Base-by-base conservation (phyloP, 768 basidiomycete genomes). In the Calocera viscosa region DNA sequence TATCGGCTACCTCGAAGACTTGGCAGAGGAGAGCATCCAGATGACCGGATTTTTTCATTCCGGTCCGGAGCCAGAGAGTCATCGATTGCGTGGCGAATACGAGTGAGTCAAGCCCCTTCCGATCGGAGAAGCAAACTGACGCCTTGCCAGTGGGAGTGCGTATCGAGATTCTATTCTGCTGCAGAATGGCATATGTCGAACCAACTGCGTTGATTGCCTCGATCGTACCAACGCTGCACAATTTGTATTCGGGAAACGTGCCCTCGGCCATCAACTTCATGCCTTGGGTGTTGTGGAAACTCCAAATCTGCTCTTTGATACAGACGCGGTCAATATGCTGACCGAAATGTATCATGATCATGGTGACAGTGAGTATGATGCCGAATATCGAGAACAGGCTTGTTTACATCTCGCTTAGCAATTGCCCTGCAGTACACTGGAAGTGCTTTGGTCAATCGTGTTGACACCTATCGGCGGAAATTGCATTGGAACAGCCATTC, bases 281-380 rank as follows among this genome's bases (percentile, higher is more conserved):
- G 94, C 94, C 0, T 84, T 99, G 2, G 96, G 96, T 0, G 82
- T 98, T 17, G 86, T 96, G 8, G 85, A 88, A 22, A 86, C 80
- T 67, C 94, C 95, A 0, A 86, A 92, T 72, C 79, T 99, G 39
- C 83, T 86, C 0, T 95, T 95, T 73, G 93, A 95, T 72, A 92
- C 90, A 11, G 94, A 95, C 75, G 94, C 92, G 0, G 90, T 94
- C 41, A 93, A 94, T 74, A 94, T 98, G 85, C 73, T 99, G 71
- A 98, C 94, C 2, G 93, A 96, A 77, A 97, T 99, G 94, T 97
- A 94, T 75, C 93, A 95, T 74, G 93, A 96, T 75, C 94, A 96
- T 71, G 93, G 93, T 0, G 93, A 96, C 73, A 94, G 92, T 93
- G 73, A 72, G 89, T 76, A 28, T 40, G 60, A 30, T 43, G 7